phyloP scores from a whole-genome alignment of 306 rosid species.

The Lathyrus sativus region DNA sequence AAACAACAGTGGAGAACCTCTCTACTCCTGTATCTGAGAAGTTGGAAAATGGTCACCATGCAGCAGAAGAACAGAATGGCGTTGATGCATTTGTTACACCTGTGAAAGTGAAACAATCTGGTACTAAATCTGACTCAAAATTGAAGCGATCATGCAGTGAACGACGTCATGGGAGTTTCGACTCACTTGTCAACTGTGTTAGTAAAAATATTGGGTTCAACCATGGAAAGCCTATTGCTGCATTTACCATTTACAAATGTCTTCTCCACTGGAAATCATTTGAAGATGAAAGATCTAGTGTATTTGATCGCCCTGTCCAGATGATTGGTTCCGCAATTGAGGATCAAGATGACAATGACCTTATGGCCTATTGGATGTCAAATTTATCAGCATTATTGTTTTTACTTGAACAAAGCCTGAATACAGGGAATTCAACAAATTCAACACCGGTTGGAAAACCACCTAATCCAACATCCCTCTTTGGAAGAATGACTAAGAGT shows the following conservation, averaged over 20 bases:
- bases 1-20: too few relatives aligned
- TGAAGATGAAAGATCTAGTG: slow-evolving; percentile 98
- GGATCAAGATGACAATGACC: slow-evolving; percentile 92
- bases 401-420: slow-evolving; percentile 85
- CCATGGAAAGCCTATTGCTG: slow-evolving; percentile 97
- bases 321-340: slow-evolving; percentile 97
- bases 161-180: slow-evolving; percentile 94
- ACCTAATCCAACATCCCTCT: slow-evolving; percentile 83
- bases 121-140: slow-evolving; percentile 81
- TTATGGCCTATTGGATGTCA: slow-evolving; percentile 97
- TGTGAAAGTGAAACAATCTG: slow-evolving; percentile 66
- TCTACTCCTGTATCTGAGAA: too few relatives aligned
- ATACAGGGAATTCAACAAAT: slow-evolving; percentile 57
- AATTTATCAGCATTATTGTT: slow-evolving; percentile 83
- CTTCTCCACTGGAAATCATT: slow-evolving; percentile 98
- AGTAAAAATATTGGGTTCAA: too few relatives aligned
- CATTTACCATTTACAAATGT: slow-evolving; percentile 93
- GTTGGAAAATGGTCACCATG: too few relatives aligned
- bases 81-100: slow-evolving; percentile 75
- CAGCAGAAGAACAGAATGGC: too few relatives aligned
- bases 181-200: too few relatives aligned
- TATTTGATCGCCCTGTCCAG: too few relatives aligned
- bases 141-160: slow-evolving; percentile 78
- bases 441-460: slow-evolving; percentile 70
- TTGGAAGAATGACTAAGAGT: slow-evolving; percentile 99